Conservation (phyloP, 495 filamentous ascomycete genomes). For the Astrocystis sublimbata region DNA sequence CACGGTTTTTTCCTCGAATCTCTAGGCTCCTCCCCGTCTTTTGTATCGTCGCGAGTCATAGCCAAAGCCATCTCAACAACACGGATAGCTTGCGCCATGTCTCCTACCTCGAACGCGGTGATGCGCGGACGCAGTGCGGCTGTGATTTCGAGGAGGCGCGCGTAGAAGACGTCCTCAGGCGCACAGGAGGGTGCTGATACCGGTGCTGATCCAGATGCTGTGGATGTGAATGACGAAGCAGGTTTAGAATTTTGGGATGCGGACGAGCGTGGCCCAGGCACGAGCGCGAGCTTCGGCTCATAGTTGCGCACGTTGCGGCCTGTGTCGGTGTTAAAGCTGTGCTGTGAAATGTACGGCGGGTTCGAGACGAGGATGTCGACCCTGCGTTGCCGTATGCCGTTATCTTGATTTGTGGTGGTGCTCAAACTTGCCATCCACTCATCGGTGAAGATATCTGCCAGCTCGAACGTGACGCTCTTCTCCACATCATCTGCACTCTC, state of each 20-base stretch:
- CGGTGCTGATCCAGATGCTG: no score
- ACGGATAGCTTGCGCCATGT: constrained; percentile 57
- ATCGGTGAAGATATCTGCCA: constrained; percentile 56
- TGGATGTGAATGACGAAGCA: no score
- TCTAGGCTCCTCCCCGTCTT: not conserved
- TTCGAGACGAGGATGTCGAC: constrained; percentile 83
- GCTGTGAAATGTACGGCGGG: constrained; percentile 82
- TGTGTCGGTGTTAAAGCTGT: constrained; percentile 57
- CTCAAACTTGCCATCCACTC: constrained; percentile 20
- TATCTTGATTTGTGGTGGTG: not conserved
- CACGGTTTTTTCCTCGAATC: no score
- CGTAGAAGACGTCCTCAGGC: constrained; percentile 63
- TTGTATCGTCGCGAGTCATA: constrained; percentile 1
- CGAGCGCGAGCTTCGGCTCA: constrained; percentile 78
- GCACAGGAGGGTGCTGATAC: constrained; percentile 3
- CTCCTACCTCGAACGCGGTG: constrained; percentile 61
- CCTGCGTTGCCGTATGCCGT: not conserved
- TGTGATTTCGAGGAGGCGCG: constrained; percentile 47
- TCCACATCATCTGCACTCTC: not conserved
- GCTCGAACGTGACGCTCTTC: constrained; percentile 47
- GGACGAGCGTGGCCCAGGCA: constrained; percentile 44
- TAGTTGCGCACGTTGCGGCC: constrained; percentile 72
- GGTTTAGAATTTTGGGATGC: no score
- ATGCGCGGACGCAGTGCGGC: constrained; percentile 38
- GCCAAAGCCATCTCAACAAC: constrained; percentile 48